These are phyloP conservation scores for Asterionellopsis glacialis DNA, from an alignment of 108 stramenopile genomes.

Conservation along the genomic window DNA sequence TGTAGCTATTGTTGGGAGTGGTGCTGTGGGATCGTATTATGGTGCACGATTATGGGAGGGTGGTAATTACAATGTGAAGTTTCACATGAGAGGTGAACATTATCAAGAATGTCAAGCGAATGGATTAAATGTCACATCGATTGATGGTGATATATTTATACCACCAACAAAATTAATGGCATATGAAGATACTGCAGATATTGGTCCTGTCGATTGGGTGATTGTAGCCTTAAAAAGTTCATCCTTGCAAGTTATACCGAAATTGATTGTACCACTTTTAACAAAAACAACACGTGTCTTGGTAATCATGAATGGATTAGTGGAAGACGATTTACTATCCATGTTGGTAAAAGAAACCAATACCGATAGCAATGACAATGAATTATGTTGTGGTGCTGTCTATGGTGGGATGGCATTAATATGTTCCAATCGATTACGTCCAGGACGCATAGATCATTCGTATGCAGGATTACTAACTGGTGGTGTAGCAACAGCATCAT, in stretches of 20 bases:
- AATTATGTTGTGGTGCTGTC: slow-evolving; percentile 54
- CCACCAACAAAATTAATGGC: slow-evolving; percentile 53
- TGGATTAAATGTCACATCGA: slow-evolving; percentile 56
- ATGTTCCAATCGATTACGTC: slow-evolving; percentile 64
- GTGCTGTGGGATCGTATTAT: slow-evolving; percentile 69
- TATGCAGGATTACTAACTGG: slow-evolving; percentile 59
- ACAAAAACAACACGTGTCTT: slow-evolving; percentile 53
- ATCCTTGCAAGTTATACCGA: slow-evolving; percentile 48
- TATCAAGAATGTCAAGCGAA: slow-evolving; percentile 32
- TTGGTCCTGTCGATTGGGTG: slow-evolving; percentile 72
- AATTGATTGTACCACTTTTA: slow-evolving; percentile 51
- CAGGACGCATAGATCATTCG: slow-evolving; percentile 59
- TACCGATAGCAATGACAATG: slow-evolving; percentile 12
- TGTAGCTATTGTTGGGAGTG: slow-evolving; percentile 51
- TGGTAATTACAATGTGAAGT: slow-evolving; percentile 54
- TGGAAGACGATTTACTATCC: slow-evolving; percentile 69
- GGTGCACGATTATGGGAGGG: slow-evolving; percentile 75
- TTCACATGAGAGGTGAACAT: slow-evolving; percentile 69
- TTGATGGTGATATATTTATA: slow-evolving; percentile 61
- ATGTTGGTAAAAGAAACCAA: slow-evolving; percentile 21
- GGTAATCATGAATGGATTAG: slow-evolving; percentile 83
- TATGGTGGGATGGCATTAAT: slow-evolving; percentile 84
- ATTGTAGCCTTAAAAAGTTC: slow-evolving; percentile 70
- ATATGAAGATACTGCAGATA: slow-evolving; percentile 28
- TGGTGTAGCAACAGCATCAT: slow-evolving; percentile 29